Evolutionary conservation across 805 yeast genomes (phyloP).

Genomic region (Clavispora phyllophila): DNA sequence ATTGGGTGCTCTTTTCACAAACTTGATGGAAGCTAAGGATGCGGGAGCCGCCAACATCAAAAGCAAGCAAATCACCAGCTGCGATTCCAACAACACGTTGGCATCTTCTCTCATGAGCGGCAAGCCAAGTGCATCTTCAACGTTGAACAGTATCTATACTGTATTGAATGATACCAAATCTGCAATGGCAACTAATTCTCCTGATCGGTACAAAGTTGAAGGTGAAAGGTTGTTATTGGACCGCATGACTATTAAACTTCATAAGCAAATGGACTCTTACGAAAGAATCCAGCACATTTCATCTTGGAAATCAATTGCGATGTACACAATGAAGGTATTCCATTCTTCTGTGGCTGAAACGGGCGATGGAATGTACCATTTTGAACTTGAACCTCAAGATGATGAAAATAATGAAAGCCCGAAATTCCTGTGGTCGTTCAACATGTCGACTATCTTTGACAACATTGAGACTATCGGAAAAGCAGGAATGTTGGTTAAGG

Average conservation of each 20-base stretch:
- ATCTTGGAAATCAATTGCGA: constrained; percentile 39
- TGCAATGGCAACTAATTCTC: not conserved
- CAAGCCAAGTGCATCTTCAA: constrained; percentile 18
- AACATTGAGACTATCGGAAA: constrained; percentile 36
- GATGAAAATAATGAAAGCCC: constrained; percentile 9
- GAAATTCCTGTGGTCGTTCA: constrained; percentile 27
- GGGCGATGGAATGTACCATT: constrained; percentile 24
- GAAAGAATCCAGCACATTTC: constrained; percentile 30
- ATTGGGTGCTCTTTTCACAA: constrained; percentile 20
- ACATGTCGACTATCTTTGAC: constrained; percentile 23
- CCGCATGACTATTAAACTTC: constrained; percentile 33
- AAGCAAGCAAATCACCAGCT: constrained; percentile 1
- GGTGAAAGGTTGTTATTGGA: constrained; percentile 18
- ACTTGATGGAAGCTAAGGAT: constrained; percentile 17
- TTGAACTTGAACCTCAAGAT: constrained; percentile 20
- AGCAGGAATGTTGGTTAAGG: constrained; percentile 37
- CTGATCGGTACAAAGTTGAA: not conserved
- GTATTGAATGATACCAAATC: constrained; percentile 2
- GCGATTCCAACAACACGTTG: constrained; percentile 24
- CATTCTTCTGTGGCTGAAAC: constrained; percentile 15
- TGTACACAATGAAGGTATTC: constrained; percentile 30
- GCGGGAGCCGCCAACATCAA: not conserved
- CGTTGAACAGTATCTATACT: constrained; percentile 15
- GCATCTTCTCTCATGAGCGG: constrained; percentile 36
- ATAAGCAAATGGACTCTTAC: constrained; percentile 28